Evolutionary conservation across 495 filamentous ascomycete species (phyloP).

Genomic region (Podospora bellae-mahoneyi): DNA sequence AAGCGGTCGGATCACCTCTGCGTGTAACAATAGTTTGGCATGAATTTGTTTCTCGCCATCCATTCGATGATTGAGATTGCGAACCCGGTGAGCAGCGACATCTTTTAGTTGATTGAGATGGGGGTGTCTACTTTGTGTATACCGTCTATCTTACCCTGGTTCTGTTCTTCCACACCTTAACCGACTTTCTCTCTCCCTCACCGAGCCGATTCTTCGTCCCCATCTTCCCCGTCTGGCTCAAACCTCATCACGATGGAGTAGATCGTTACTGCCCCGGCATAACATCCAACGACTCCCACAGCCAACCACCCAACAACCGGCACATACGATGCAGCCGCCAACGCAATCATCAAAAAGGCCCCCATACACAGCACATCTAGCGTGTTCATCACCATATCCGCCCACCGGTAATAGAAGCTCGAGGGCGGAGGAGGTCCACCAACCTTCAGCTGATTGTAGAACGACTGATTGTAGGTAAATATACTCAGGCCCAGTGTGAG

Average conservation of each 20-base stretch:
- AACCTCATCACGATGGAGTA: neutral
- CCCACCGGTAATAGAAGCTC: neutral
- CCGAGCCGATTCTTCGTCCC: neutral
- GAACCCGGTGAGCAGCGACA: too few species aligned
- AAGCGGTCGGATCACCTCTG: neutral
- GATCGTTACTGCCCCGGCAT: neutral
- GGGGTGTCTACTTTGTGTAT: neutral
- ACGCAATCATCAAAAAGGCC: neutral
- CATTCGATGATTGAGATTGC: neutral
- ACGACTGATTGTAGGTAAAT: neutral
- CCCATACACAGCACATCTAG: neutral
- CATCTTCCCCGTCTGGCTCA: neutral
- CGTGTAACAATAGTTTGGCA: too few species aligned
- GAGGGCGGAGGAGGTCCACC: neutral
- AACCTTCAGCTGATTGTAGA: neutral
- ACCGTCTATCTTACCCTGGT: neutral
- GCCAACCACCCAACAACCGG: neutral
- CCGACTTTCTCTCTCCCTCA: neutral
- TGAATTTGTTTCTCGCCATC: too few species aligned
- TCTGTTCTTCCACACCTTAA: neutral
- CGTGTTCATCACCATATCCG: slow-evolving; percentile 2
- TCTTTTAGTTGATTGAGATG: too few species aligned
- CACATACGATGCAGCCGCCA: neutral
- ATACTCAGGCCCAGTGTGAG: neutral
- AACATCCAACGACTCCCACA: neutral